These are phyloP conservation scores for Noccaea bulbosa DNA, from an alignment of 345 rosid species.

Conservation along the genomic window DNA sequence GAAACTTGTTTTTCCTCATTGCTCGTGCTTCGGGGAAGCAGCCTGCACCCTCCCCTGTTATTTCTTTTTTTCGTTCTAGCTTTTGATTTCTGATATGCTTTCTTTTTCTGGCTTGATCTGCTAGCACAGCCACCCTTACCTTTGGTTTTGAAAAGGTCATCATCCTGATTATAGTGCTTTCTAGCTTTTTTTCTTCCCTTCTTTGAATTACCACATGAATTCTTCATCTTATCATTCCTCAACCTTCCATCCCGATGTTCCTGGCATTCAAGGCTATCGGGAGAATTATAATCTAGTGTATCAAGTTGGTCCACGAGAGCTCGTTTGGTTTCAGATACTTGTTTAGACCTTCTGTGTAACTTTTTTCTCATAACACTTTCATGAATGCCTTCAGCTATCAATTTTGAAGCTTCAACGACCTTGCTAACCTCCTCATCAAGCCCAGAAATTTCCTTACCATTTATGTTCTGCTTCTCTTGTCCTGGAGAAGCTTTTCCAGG, in stretches of 20 bases:
- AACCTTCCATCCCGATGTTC: conserved; percentile 42
- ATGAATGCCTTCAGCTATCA: conserved; percentile 44
- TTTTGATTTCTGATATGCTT: conserved; percentile 52
- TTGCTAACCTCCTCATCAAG: conserved; percentile 45
- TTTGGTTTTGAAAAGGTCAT: conserved; percentile 66
- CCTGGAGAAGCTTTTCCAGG: conserved; percentile 45
- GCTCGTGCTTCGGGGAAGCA: conserved; percentile 63
- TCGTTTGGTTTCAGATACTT: conserved; percentile 63
- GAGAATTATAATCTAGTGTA: conserved; percentile 36
- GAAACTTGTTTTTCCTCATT: conserved; percentile 51
- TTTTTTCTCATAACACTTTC: conserved; percentile 52
- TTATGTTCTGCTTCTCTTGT: conserved; percentile 32
- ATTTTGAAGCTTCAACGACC: conserved; percentile 47
- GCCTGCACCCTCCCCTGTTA: conserved; percentile 61
- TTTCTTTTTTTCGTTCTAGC: conserved; percentile 52
- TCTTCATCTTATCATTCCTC: conserved; percentile 46
- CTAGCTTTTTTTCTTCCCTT: conserved; percentile 50
- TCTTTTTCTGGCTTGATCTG: conserved; percentile 56
- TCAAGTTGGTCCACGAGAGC: conserved; percentile 45
- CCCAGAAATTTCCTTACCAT: conserved; percentile 37
- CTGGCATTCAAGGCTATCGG: conserved; percentile 39
- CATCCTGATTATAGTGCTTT: conserved; percentile 58
- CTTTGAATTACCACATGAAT: conserved; percentile 42
- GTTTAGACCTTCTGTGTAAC: conserved; percentile 69
- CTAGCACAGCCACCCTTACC: conserved; percentile 42